Conservation (phyloP, 352 stramenopile genomes). For the Globisporangium takayamanum region DNA sequence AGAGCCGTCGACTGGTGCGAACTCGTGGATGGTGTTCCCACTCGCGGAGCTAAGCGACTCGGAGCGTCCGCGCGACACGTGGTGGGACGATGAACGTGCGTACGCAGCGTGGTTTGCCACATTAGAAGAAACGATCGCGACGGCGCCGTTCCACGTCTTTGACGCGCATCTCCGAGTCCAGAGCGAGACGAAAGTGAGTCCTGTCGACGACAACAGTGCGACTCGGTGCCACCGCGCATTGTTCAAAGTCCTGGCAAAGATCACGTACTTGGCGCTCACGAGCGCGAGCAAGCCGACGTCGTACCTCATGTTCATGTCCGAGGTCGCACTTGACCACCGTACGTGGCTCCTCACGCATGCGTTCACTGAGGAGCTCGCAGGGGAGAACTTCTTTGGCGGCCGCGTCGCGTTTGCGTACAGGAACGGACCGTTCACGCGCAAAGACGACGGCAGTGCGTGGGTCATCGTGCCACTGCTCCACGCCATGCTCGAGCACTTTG, state of each 20-base stretch:
- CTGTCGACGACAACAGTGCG: constrained; percentile 17
- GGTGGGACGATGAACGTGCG: constrained; percentile 27
- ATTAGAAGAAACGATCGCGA: constrained; percentile 14
- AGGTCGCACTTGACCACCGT: constrained; percentile 23
- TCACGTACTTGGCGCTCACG: constrained; percentile 31
- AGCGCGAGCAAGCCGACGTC: constrained; percentile 24
- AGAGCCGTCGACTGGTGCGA: constrained; percentile 21
- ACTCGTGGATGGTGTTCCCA: constrained; percentile 22
- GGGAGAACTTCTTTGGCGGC: constrained; percentile 30
- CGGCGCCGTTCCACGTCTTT: constrained; percentile 27
- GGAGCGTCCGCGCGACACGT: constrained; percentile 7
- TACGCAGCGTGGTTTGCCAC: constrained; percentile 27
- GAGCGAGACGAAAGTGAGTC: constrained; percentile 5
- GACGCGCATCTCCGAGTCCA: constrained; percentile 14
- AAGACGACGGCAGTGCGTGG: constrained; percentile 41
- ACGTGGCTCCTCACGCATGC: constrained; percentile 27
- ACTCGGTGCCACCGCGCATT: constrained; percentile 37
- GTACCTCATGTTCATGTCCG: constrained; percentile 47
- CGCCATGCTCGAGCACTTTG: constrained; percentile 25
- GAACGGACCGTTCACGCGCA: constrained; percentile 25
- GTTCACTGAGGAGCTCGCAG: constrained; percentile 24
- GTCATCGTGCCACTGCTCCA: constrained; percentile 25
- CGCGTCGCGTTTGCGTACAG: constrained; percentile 27
- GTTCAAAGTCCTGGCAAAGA: constrained; percentile 37
- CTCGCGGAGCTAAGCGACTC: constrained; percentile 17